Conservation (phyloP, 1,139 yeast genomes). For the Saccharomyces hybrid region DNA sequence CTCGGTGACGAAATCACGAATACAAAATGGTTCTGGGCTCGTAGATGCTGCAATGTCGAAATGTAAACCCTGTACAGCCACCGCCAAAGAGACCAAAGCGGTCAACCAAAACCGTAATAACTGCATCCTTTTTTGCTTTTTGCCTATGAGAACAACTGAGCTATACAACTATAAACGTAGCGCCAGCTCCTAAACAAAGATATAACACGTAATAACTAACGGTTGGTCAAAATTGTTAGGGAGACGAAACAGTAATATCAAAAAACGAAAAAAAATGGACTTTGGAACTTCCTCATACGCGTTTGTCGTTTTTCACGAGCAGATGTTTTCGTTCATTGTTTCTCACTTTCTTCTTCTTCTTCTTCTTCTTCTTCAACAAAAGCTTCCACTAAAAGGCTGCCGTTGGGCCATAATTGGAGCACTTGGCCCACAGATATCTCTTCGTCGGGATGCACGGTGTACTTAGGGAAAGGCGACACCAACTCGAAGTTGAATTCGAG, state of each 20-base stretch:
- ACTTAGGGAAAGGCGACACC: slow-evolving; percentile 53
- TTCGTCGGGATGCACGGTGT: slow-evolving; percentile 33
- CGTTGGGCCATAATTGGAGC: slow-evolving; percentile 53
- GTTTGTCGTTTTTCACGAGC: neutral
- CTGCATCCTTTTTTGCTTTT: neutral
- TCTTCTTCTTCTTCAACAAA: slow-evolving; percentile 33
- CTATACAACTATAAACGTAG: neutral
- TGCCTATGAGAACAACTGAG: neutral
- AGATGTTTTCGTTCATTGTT: slow-evolving; percentile 5
- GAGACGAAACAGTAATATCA: neutral
- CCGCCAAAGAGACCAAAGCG: slow-evolving; percentile 1
- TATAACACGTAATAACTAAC: neutral
- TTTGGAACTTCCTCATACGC: neutral
- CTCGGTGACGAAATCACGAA: slow-evolving; percentile 81
- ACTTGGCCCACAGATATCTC: slow-evolving; percentile 34
- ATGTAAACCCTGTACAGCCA: slow-evolving; percentile 17
- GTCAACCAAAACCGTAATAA: neutral
- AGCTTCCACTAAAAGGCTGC: slow-evolving; percentile 48
- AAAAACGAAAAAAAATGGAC: neutral
- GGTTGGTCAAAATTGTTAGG: neutral
- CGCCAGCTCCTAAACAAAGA: neutral
- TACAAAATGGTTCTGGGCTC: slow-evolving; percentile 53
- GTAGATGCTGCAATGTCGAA: slow-evolving; percentile 34
- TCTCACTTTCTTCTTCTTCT: slow-evolving; percentile 25
- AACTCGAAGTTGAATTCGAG: slow-evolving; percentile 43